Percentiles rank a stretch among this genome's conserved stretches.
Evolutionary conservation across 2,329 filamentous ascomycete species (phyloP).

Genomic region (Claviceps purpurea): DNA sequence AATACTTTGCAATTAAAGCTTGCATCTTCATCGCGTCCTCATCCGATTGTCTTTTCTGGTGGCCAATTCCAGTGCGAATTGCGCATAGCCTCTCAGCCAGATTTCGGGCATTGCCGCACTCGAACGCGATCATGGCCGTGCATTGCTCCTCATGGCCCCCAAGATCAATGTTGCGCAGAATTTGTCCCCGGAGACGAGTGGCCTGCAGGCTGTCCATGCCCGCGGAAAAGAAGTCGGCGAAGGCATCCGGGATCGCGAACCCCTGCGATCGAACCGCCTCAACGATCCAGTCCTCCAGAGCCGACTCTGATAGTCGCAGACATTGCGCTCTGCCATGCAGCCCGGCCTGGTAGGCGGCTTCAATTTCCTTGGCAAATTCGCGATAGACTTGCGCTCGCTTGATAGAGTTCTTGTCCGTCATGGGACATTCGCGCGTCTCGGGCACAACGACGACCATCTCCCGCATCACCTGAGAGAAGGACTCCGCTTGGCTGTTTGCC

Average conservation of each 20-base stretch:
- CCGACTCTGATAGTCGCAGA: slow-evolving; percentile 6
- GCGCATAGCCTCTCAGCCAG: slow-evolving; percentile 1
- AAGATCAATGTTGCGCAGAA: slow-evolving; percentile 36
- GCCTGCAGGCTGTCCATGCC: slow-evolving; percentile 47
- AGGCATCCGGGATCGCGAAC: slow-evolving; percentile 9
- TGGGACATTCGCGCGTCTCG: slow-evolving; percentile 25
- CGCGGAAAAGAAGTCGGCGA: slow-evolving; percentile 43
- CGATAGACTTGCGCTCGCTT: slow-evolving; percentile 35
- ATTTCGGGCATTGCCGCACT: slow-evolving; percentile 34
- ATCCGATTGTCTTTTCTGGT: not conserved
- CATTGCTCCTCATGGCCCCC: slow-evolving; percentile 25
- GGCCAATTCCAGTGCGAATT: not conserved
- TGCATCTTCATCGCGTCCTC: not conserved
- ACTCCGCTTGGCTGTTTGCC: slow-evolving; percentile 17
- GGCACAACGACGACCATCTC: slow-evolving; percentile 38
- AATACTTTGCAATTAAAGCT: not conserved
- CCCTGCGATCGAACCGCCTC: not conserved
- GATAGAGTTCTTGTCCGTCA: slow-evolving; percentile 39
- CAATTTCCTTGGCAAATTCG: slow-evolving; percentile 29
- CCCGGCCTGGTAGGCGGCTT: slow-evolving; percentile 21
- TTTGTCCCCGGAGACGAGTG: slow-evolving; percentile 36
- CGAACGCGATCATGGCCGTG: slow-evolving; percentile 44
- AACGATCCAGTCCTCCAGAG: slow-evolving; percentile 14
- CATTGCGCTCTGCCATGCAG: not conserved
- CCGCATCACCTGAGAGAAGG: slow-evolving; percentile 26